Base-by-base conservation (phyloP, 768 basidiomycete genomes). In the Boletus tomentosulus region DNA sequence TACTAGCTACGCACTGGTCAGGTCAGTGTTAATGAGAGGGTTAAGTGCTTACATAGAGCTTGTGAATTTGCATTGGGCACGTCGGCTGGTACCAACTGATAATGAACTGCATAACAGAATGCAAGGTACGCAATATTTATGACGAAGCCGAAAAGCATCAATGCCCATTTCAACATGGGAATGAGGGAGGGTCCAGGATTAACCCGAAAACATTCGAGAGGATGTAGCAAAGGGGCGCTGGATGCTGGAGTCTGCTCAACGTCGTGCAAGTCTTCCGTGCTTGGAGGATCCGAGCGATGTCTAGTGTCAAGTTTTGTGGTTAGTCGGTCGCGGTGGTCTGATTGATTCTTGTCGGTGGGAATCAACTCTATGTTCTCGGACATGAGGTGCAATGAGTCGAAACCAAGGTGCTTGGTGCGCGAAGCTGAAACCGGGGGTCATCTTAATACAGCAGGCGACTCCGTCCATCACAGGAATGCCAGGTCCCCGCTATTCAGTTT, bases 61-160 rank as follows among this genome's bases (percentile, higher is more conserved):
- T 61, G 52, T 22, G 53, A 22, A 15, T 41, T 24, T n/a, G 16
- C 25, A 35, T 45, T 39, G 8, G 52, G 6, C 5, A 60, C 33
- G 2, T 25, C 33, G 27, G 42, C 51, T 19, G 51, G 54, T 8
- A 61, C 60, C 27, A 57, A 47, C 8, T 35, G 59, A 49, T 57
- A 54, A 47, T 61, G 60, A 34, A 61, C 60, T 34, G 48, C 47
- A n/a, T 61, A 61, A 13, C 59, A 61, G 33, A 61, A 61, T 4
- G 44, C 19, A 44, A 61, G 60, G 24, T 61, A 61, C 1, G 48
- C 52, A 15, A 54, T 33, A 11, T 33, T 52, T 4, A 61, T 39
- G 5, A n/a, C 9, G 10, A 55, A 52, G 16, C 30, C 43, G 2
- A 61, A 9, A 24, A 61, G 3, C 9, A 52, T n/a, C 37, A 41